Conservation (phyloP, 2,329 filamentous ascomycete genomes). For the Diaporthe aspalathi region DNA sequence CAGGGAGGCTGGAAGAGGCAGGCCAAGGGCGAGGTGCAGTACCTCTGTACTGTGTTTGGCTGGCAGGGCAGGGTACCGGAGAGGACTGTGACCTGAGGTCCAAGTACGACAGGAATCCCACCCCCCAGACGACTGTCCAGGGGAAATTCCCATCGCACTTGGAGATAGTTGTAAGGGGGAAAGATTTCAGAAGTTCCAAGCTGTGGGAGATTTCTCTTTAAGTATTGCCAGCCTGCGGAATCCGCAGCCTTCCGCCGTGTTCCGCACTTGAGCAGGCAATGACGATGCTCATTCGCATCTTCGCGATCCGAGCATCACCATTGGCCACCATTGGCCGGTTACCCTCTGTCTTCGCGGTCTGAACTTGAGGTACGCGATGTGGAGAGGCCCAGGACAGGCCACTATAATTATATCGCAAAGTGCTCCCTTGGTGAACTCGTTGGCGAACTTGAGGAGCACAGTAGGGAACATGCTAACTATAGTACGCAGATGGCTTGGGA, state of each 20-base stretch:
- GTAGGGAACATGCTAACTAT: neutral
- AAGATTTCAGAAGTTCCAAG: neutral
- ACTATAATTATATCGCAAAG: neutral
- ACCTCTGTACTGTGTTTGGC: neutral
- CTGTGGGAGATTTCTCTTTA: neutral
- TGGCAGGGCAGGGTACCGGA: too few species aligned
- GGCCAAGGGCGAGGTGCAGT: neutral
- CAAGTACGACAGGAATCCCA: neutral
- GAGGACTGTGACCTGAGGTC: neutral
- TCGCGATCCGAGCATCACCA: neutral
- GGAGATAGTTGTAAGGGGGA: neutral
- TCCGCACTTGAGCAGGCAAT: neutral
- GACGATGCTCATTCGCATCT: neutral
- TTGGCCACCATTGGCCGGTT: too few species aligned
- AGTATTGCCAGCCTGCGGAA: neutral
- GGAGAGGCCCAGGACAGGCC: neutral
- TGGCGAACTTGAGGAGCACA: neutral
- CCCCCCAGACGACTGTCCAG: neutral
- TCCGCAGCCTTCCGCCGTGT: neutral
- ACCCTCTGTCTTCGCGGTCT: neutral
- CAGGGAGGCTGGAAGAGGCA: too few species aligned
- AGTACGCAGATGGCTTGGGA: neutral
- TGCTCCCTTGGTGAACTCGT: neutral
- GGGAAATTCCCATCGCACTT: neutral
- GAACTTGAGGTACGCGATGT: neutral